phyloP scores from a whole-genome alignment of 2,329 filamentous ascomycete genomes.

The Colletotrichum sp. region DNA sequence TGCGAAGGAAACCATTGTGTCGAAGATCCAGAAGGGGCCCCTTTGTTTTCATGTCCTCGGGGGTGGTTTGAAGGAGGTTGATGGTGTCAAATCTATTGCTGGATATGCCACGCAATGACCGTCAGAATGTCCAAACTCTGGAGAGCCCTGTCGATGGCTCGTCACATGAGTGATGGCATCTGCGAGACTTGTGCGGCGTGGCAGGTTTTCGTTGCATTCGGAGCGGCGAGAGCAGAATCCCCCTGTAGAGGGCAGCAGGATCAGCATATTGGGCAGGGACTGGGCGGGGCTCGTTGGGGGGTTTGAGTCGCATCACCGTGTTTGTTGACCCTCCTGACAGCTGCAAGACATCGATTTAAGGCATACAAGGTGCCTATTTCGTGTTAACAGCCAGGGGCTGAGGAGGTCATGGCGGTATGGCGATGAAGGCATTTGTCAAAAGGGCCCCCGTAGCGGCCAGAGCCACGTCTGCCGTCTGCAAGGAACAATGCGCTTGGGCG shows the following conservation, averaged over 20 bases:
- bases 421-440: neutral
- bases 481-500: neutral
- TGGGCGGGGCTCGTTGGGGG: conserved; percentile 5
- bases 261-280: conserved; percentile 1
- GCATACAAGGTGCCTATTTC: neutral
- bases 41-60: neutral
- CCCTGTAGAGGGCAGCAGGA: conserved; percentile 1
- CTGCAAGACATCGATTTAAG: conserved; percentile 16
- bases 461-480: neutral
- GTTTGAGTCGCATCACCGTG: neutral
- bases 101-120: neutral
- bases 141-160: neutral
- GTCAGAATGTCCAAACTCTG: neutral
- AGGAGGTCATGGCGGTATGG: conserved; percentile 1
- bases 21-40: neutral
- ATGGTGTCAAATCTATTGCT: neutral
- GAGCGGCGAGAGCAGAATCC: neutral
- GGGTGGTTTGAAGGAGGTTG: neutral
- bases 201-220: neutral
- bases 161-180: conserved; percentile 15
- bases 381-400: neutral
- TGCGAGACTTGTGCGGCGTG: conserved; percentile 6
- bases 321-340: conserved; percentile 12
- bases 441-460: neutral
- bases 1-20: neutral